Base-by-base conservation (phyloP, 163 green algal genomes). In the Scenedesmus sp. region DNA sequence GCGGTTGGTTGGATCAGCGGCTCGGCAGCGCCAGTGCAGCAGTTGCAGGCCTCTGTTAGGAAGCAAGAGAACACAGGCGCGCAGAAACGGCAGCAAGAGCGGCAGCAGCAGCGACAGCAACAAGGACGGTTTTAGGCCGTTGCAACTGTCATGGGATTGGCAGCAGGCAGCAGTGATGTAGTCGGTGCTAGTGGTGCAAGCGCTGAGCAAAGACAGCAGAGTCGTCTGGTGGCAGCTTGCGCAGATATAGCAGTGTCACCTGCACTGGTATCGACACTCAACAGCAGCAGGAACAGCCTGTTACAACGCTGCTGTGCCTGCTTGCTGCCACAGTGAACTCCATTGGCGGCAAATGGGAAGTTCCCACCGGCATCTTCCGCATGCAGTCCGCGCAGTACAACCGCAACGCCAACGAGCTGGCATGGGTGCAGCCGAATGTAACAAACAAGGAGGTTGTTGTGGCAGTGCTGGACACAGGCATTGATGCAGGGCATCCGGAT, bases 401-500 rank as follows among this genome's bases (percentile, higher is more conserved):
- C 79, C 15, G 67, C n/a, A 55, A 57, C 6, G 8, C 9, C 46
- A 57, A 6, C 34, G 88, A 92, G 60, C 59, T 84, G 18, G 88
- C 88, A 18, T 87, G 81, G 66, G 81, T 92, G 26, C 90, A 92
- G 83, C 90, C 90, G 5, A 90, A 90, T n/a, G 73, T 84, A 1
- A 92, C 90, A 9, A 84, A 79, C 55, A 74, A 88, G 6, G 55
- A 86, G 7, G 84, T 92, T 23, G 90, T 92, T 3, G 90, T 92
- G 23, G 90, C 90, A 52, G 90, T 92, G 26, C 90, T 92, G 20
- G 90, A 92, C 83, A 92, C 90, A 55, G 90, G 90, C 23, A 89
- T 92, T n/a, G 90, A 92, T 74, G 90, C 67, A 6, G 73, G 67
- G 0, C 83, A 92, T 59, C 90, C 90, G 12, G 90, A 92, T 46